Base-by-base conservation (phyloP, 2,329 filamentous ascomycete genomes). In the Fusarium tricinctum region DNA sequence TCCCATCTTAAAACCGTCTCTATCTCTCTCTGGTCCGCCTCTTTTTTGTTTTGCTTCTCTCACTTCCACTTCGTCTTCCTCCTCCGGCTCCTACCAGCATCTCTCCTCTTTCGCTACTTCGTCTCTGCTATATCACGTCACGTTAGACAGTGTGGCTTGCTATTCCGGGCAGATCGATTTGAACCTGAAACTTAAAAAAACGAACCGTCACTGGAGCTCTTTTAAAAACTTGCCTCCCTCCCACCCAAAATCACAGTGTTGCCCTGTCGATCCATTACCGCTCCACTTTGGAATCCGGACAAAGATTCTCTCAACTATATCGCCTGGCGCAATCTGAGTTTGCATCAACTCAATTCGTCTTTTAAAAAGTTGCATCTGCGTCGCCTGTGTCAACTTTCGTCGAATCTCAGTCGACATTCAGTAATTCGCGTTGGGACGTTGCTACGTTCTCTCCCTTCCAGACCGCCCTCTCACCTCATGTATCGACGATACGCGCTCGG, bases 401-500 rank as follows among this genome's bases (percentile, higher is more conserved):
- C 42, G 53, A 28, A 47, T 55, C 46, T 38, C 23, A 44, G 49
- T 60, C 56, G 47, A 52, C 54, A 53, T 45, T 40, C 10, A n/a
- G 12, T 42, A 40, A 32, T n/a, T 40, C 51, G 40, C 42, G 10
- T n/a, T 23, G 32, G 30, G 53, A 46, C 42, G 48, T 46, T 53
- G 61, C 43, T 40, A 57, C 26, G 48, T 46, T 56, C 46, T 56
- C 28, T 59, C 38, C 22, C 35, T 59, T 48, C 35, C 43, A 73
- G 59, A 70, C 70, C 64, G 54, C 64, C 56, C 56, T 51, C 59
- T 63, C 60, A 69, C 76, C 70, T 70, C 55, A 83, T 83, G 81
- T 80, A 82, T 74, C 81, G 81, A 77, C 78, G 81, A 74, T 83
- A 83, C 81, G 81, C 81, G 72, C 81, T 83, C 81, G 87, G 88